Evolutionary conservation across 2,329 filamentous ascomycete genomes (phyloP), one percentile per base, ranked within the genome.

Genomic region (Talaromyces marneffei): DNA sequence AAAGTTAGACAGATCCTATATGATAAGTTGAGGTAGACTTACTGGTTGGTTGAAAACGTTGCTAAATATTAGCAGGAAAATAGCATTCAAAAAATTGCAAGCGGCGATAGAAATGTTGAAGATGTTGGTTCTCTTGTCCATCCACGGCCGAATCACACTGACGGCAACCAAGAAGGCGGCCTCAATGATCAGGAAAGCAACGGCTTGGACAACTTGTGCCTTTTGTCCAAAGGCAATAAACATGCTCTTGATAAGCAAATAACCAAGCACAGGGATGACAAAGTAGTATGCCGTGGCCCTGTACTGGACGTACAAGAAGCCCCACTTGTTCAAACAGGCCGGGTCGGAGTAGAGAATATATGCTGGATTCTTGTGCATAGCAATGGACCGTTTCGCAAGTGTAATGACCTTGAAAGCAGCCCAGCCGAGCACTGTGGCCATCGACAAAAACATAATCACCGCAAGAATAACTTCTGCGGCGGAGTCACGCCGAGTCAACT

Each of bases 341-440:
- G 92, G 92, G 70, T 97, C 92, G 2, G 93, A 96, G 79, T 95
- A 97, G 64, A 97, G 86, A 68, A 97, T 96, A 77, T 97, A 97
- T 29, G 92, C 93, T 27, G 93, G 92, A 79, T 96, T 97, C 78
- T 93, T 92, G 82, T 97, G 92, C 86, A 96, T 91, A 61, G 84
- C 78, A 65, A 96, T 89, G 33, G 92, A 97, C 68, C 91, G 89
- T 71, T 91, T 91, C 35, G 92, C 93, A 65, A 97, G 89, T 59
- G 86, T 85, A 68, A 96, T 90, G 65, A 97, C 91, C 80, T 96
- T 97, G 78, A 85, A 88, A 0, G 91, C 87, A 52, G 92, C 93
- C 90, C 91, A 97, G 23, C 79, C 87, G 35, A 97, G 83, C 33
- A 92, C 90, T 57, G 82, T 81, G 40, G 87, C 80, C 82, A 96